phyloP scores from a whole-genome alignment of 2,329 filamentous ascomycete genomes.

The Verticillium klebahnii region DNA sequence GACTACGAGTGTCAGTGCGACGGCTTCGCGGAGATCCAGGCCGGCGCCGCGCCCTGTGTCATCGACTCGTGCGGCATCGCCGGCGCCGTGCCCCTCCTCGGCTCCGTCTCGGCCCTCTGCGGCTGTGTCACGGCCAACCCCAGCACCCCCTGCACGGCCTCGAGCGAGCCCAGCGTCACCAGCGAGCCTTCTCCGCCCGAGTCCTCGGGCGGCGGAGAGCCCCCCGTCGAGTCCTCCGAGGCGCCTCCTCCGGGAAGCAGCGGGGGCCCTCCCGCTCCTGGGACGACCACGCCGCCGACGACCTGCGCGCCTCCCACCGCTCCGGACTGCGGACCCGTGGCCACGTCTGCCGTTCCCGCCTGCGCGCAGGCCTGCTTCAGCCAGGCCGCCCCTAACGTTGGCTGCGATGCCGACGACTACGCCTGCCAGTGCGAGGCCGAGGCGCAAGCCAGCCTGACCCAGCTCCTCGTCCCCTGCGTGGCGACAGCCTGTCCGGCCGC shows the following conservation, averaged over 20 bases:
- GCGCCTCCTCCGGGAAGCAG: not conserved
- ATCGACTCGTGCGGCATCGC: constrained; percentile 14
- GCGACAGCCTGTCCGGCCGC: constrained; percentile 18
- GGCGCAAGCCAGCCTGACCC: constrained; percentile 16
- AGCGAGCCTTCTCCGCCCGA: not conserved
- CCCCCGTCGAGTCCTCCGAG: not conserved
- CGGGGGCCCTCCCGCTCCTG: not conserved
- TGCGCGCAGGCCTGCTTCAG: constrained; percentile 23
- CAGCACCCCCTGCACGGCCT: constrained; percentile 13
- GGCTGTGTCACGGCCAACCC: constrained; percentile 17
- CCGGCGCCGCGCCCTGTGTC: constrained; percentile 16
- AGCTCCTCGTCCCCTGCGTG: constrained; percentile 21
- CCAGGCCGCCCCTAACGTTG: constrained; percentile 19
- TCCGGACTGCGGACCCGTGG: constrained; percentile 18
- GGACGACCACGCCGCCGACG: not conserved
- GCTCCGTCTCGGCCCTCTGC: constrained; percentile 16
- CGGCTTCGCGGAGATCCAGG: constrained; percentile 15
- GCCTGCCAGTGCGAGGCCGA: constrained; percentile 21
- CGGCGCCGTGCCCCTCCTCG: constrained; percentile 13
- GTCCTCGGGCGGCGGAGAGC: not conserved
- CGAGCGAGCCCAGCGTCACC: not conserved
- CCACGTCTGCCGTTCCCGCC: constrained; percentile 18
- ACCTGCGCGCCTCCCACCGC: not conserved
- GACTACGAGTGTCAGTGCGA: constrained; percentile 21
- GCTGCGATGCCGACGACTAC: constrained; percentile 20